Evolutionary conservation across 768 basidiomycete genomes (phyloP).

Genomic region (Cytidiella melzeri): DNA sequence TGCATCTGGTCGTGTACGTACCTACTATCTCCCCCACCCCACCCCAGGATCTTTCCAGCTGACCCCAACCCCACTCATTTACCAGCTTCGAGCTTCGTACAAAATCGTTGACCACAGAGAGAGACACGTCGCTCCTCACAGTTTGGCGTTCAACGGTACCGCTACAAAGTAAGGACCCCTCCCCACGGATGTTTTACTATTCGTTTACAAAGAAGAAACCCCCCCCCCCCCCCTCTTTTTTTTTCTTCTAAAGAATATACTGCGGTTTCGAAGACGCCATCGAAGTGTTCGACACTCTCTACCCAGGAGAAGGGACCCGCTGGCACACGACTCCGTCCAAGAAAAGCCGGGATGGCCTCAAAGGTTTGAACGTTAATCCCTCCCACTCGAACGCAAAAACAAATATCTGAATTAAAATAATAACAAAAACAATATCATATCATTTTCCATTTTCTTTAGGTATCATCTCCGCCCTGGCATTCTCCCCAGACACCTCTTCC

Average conservation of each 20-base stretch:
- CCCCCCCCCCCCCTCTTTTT: no score
- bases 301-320: constrained; percentile 70
- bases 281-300: constrained; percentile 73
- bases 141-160: constrained; percentile 68
- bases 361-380: constrained; percentile 55
- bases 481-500: constrained; percentile 50
- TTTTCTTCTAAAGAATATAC: constrained; percentile 52
- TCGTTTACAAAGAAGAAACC: constrained; percentile 8
- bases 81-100: constrained; percentile 86
- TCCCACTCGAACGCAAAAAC: neutral
- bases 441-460: constrained; percentile 36
- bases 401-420: neutral
- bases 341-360: constrained; percentile 80
- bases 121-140: constrained; percentile 81
- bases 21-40: neutral
- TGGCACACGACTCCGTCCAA: constrained; percentile 65
- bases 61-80: neutral
- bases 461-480: constrained; percentile 80
- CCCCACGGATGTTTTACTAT: neutral
- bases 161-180: constrained; percentile 50
- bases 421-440: neutral
- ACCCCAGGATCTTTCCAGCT: no score
- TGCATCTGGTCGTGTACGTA: constrained; percentile 62
- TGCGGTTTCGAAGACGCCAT: constrained; percentile 85
- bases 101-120: constrained; percentile 92